Base-by-base conservation (phyloP, 2,329 filamentous ascomycete species). In the Sporothrix brunneoviolacea region DNA sequence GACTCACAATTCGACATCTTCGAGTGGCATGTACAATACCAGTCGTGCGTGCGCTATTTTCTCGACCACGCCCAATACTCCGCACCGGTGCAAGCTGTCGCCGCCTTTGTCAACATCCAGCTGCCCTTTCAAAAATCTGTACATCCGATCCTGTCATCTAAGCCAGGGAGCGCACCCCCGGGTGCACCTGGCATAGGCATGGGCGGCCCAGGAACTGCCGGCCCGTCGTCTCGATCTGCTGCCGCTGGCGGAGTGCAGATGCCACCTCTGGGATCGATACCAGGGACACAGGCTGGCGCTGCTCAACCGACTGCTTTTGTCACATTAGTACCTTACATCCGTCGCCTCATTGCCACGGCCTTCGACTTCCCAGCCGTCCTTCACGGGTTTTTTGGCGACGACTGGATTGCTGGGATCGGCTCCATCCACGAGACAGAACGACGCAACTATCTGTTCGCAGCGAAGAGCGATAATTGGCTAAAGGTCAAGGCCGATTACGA, bases 341-440 rank as follows among this genome's bases (percentile, higher is more conserved):
- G 91, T 30, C 87, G 93, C 15, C 77, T 97, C 2, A 83, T 97
- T 41, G 88, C 88, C 15, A 97, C 91, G 0, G 91, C 91, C 2
- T 93, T 95, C 71, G 93, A 97, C 65, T 83, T 83, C 36, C 83
- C 86, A 0, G 83, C 83, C 0, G 84, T 97, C n/a, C 72, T 98
- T 54, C 88, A 95, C 63, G 90, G 90, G 10, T 95, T 96, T 71
- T 98, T 97, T 60, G 93, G 93, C n/a, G 88, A 96, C 57, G 86
- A 95, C 63, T 98, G 91, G 88, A 68, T 73, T 30, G 73, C 78
- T 18, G 93, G 93, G 2, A 77, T 97, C 43, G 86, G 90, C 0
- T 81, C 83, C 10, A 73, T 96, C 53, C 87, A 95, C 63, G 88
- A 96, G 65, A 84, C 86, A 57, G 93, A 98, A 68, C 80, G 93